Percentiles rank a stretch among this genome's conserved stretches.
These are phyloP conservation scores for Hylodesmum podocarpum DNA, from an alignment of 306 rosid species.

Conservation along the genomic window DNA sequence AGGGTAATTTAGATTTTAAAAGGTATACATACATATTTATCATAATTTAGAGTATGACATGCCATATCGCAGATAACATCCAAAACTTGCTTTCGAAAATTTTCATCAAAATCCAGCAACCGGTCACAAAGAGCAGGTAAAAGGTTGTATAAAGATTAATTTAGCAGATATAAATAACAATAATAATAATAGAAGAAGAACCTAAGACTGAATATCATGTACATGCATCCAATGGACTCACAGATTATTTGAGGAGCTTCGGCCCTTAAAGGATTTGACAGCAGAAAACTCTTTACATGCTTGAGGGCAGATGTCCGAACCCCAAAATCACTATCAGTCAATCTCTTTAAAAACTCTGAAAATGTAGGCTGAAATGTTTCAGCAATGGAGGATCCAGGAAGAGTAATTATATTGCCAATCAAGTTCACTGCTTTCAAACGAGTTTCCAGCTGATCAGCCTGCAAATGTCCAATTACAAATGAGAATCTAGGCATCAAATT, in stretches of 20 bases:
- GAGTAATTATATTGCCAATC: conserved; percentile 82
- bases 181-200: conserved; percentile 2
- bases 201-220: conserved; percentile 14
- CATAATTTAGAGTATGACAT: conserved; percentile 59
- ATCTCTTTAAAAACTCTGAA: conserved; percentile 86
- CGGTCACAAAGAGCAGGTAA: conserved; percentile 88
- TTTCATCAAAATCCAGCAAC: conserved; percentile 84
- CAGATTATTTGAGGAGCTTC: conserved; percentile 82
- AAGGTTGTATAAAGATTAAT: conserved; percentile 31
- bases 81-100: conserved; percentile 89
- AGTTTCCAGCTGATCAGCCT: conserved; percentile 87
- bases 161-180: conserved; percentile 31
- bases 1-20: conserved; percentile 8
- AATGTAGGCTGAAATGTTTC: conserved; percentile 85
- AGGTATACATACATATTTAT: conserved; percentile 76
- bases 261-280: conserved; percentile 70
- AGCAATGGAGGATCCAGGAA: conserved; percentile 60
- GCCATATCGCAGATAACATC: conserved; percentile 85
- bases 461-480: conserved; percentile 48
- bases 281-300: conserved; percentile 71
- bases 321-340: conserved; percentile 72
- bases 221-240: conserved; percentile 44
- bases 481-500: conserved; percentile 27
- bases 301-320: conserved; percentile 79
- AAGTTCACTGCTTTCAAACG: conserved; percentile 87